Evolutionary conservation across 345 rosid genomes (phyloP), one percentile per base, ranked within the genome.

Genomic region (Lepidium sativum): DNA sequence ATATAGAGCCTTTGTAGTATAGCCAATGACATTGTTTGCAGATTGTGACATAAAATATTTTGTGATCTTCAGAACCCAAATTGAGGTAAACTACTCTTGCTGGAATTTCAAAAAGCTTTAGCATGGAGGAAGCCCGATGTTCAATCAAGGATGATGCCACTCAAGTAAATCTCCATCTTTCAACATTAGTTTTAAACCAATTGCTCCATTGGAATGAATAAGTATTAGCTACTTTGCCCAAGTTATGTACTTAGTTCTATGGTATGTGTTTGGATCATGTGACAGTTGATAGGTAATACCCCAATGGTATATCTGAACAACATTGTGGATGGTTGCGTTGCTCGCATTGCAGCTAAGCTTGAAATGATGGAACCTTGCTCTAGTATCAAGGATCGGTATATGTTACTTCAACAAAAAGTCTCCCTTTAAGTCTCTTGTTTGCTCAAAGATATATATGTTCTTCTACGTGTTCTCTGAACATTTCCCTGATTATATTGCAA

Each of bases 241-340:
- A 45, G 43, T 54, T 17, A 25, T 59, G n/a, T 40, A 69, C 15
- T 54, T 35, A 16, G 41, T 40, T 34, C 9, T 10, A 25, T 64
- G 14, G n/a, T 58, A 1, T 8, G 31, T 23, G 20, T 29, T 35
- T 49, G 34, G 11, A 51, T 48, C 42, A 39, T 63, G 16, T 58
- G 70, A 52, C 65, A 85, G 86, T 75, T 85, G 54, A 78, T 83
- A 32, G 86, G 91, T 21, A 78, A 78, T 45, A 83, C 88, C 1
- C 88, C 83, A 1, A 67, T 83, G 81, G 81, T 85, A 4, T 85
- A 72, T 75, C 83, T 85, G 54, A 83, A 83, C 64, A 71, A 75
- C 6, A 47, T 83, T 6, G 75, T 79, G 27, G 88, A 81, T 61
- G 85, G 91, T 27, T 86, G 84, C 10, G 86, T 78, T 5, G 86